These are phyloP conservation scores for Rhododendron griersonianum DNA, from an alignment of 148 eudicot genomes.

Conservation along the genomic window DNA sequence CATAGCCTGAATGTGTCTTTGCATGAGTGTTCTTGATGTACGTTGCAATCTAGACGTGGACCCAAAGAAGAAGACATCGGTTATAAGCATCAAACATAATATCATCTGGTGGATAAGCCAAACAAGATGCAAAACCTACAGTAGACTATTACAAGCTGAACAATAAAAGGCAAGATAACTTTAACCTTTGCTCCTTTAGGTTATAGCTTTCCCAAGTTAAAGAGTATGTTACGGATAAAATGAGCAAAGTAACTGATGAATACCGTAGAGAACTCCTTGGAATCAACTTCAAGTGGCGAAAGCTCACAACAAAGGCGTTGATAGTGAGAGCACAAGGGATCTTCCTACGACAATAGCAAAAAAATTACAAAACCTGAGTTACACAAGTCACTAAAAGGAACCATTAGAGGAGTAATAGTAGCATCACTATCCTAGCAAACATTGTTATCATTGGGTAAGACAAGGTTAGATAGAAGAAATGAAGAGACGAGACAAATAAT, in stretches of 20 bases:
- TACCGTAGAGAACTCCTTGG: constrained; percentile 82
- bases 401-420: neutral
- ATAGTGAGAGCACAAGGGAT: constrained; percentile 79
- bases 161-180: neutral
- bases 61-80: neutral
- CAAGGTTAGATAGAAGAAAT: neutral
- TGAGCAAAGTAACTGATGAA: neutral
- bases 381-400: neutral
- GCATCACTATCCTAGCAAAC: neutral
- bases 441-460: neutral
- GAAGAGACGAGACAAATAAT: constrained; percentile 8
- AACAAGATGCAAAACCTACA: constrained; percentile 4
- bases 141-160: neutral
- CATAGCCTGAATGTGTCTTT: constrained; percentile 77
- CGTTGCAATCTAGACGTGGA: constrained; percentile 51
- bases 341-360: constrained; percentile 44
- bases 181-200: neutral
- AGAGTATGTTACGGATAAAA: constrained; percentile 5
- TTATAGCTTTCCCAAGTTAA: neutral
- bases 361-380: constrained; percentile 3
- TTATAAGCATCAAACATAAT: neutral
- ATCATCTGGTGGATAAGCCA: neutral
- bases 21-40: constrained; percentile 90
- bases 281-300: constrained; percentile 58
- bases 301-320: constrained; percentile 73